A percentile compares a stretch with the other conserved stretches of the same genome.
phyloP scores from a whole-genome alignment of 805 yeast species.

The Priceomyces melissophilus region DNA sequence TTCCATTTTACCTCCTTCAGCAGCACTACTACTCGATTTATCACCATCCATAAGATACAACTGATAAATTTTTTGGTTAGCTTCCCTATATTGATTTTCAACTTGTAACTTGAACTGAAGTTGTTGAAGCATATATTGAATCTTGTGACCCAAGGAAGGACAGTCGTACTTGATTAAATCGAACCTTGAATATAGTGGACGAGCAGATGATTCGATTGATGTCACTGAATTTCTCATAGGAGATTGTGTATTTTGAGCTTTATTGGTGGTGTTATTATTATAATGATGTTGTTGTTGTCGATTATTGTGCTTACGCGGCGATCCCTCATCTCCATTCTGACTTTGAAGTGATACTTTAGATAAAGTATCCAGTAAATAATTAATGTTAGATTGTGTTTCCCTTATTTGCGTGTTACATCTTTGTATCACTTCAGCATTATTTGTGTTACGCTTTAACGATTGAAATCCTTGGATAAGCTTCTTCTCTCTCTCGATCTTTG shows the following conservation, averaged over 20 bases:
- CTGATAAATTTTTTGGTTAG: conserved; percentile 83
- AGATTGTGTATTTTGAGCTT: conserved; percentile 3
- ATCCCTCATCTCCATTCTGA: conserved; percentile 4
- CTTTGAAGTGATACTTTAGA: conserved; percentile 45
- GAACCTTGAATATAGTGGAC: conserved; percentile 59
- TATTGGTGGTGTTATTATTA: conserved; percentile 5
- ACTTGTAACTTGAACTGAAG: conserved; percentile 90
- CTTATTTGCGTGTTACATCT: conserved; percentile 86
- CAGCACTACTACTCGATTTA: conserved; percentile 76
- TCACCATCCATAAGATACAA: conserved; percentile 92
- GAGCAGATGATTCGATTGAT: conserved; percentile 6
- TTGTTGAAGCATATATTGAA: conserved; percentile 93
- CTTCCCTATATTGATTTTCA: conserved; percentile 89
- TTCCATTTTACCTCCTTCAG: conserved; percentile 82
- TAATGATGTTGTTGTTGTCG: neutral
- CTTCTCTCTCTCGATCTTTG: conserved; percentile 83
- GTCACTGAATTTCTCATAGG: conserved; percentile 8
- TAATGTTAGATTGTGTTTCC: conserved; percentile 89
- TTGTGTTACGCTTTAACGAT: conserved; percentile 71
- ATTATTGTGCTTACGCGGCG: neutral
- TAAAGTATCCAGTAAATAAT: conserved; percentile 77
- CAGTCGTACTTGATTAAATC: conserved; percentile 91
- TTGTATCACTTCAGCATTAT: conserved; percentile 79
- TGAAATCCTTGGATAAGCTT: conserved; percentile 88
- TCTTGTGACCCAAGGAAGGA: conserved; percentile 90